Conservation (phyloP, 2,329 filamentous ascomycete genomes). For the Leptoxyphium fumago region DNA sequence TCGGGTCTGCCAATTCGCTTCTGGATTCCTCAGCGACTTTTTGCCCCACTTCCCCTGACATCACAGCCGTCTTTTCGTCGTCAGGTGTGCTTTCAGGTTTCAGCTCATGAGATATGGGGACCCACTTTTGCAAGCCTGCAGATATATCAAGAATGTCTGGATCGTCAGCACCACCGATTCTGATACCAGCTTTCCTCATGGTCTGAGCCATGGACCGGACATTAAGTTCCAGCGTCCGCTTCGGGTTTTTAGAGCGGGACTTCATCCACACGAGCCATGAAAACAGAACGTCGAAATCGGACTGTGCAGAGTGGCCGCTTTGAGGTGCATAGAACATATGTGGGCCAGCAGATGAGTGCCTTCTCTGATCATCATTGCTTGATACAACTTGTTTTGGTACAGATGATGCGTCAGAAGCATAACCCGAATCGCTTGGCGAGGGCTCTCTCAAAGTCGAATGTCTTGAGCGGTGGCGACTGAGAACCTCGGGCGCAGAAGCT, state of each 20-base stretch:
- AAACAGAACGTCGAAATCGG: constrained; percentile 71
- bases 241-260: constrained; percentile 47
- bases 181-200: constrained; percentile 32
- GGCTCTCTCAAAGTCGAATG: constrained; percentile 16
- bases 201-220: constrained; percentile 66
- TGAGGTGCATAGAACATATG: constrained; percentile 59
- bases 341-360: constrained; percentile 26
- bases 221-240: constrained; percentile 75
- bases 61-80: too few relatives aligned
- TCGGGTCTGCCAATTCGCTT: too few relatives aligned
- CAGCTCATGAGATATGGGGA: too few relatives aligned
- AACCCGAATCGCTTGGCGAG: constrained; percentile 18
- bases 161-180: constrained; percentile 27
- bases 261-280: constrained; percentile 45
- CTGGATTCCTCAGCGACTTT: too few relatives aligned
- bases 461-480: constrained; percentile 13
- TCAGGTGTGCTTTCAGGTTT: too few relatives aligned
- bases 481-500: background rate
- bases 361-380: constrained; percentile 14
- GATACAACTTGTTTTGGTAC: constrained; percentile 3
- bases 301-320: constrained; percentile 70
- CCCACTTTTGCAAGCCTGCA: too few relatives aligned
- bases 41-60: too few relatives aligned
- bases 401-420: constrained; percentile 14
- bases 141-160: constrained; percentile 21